phyloP scores from a whole-genome alignment of 1,284 basidiomycete species.

The Ceratobasidium theobromae region DNA sequence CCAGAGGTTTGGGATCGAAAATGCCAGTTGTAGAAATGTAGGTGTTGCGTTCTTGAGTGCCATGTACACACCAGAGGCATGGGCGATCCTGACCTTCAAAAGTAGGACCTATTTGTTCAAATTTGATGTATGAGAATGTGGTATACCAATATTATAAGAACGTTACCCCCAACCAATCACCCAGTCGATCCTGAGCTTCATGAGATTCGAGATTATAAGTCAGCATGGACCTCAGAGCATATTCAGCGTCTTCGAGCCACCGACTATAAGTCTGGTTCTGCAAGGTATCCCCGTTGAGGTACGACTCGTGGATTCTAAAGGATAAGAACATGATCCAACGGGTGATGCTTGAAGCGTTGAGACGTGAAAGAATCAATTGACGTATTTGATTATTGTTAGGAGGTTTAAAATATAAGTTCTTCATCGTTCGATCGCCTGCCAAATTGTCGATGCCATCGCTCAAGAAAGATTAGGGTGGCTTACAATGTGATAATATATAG shows the following conservation, averaged over 20 bases:
- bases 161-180: neutral
- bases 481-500: neutral
- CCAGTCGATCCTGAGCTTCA: neutral
- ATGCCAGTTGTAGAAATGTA: constrained; percentile 8
- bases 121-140: neutral
- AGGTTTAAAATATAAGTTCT: neutral
- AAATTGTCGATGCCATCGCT: neutral
- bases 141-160: neutral
- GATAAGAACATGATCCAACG: constrained; percentile 4
- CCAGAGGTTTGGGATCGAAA: constrained; percentile 10
- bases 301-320: constrained; percentile 1
- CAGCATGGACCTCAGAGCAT: neutral
- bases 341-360: neutral
- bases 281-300: neutral
- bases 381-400: neutral
- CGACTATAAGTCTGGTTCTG: neutral
- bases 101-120: neutral
- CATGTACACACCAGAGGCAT: neutral
- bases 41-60: neutral
- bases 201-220: neutral
- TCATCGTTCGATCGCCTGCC: neutral
- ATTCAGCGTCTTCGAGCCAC: neutral
- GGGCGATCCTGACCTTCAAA: neutral
- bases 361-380: neutral
- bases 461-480: no score